Base-by-base conservation (phyloP, 2,329 filamentous ascomycete species). In the Clonostachys solani region DNA sequence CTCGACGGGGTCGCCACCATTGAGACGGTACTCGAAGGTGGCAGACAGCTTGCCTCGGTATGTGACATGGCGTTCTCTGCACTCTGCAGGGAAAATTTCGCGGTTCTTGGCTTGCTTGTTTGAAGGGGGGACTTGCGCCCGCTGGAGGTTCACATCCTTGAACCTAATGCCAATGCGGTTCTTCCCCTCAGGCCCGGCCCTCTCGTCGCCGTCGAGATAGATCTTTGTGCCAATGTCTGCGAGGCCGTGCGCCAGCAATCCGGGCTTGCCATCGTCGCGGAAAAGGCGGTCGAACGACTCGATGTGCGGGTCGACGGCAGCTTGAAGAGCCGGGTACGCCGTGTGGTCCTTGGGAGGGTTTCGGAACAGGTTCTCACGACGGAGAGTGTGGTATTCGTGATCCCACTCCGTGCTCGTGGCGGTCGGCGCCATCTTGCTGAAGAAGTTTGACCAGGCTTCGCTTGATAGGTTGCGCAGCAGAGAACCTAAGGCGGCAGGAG, bases 251-350 rank as follows among this genome's bases (percentile, higher is more conserved):
- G 87, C 81, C 46, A 99, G 60, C 49, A 83, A 64, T 40, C 74
- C 67, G 13, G 63, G 65, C 53, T 66, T 69, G 44, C 88, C 89
- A 66, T 86, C 78, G 49, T 78, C 75, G 33, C 84, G 81, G 63
- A 96, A 95, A 43, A 97, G 77, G 45, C 84, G 84, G 73, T 99
- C 96, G 81, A 96, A 99, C 7, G 94, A 94, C 60, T 96, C 86
- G 58, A 97, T 87, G 67, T 99, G 94, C 44, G 94, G 94, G 54
- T 88, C 79, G 50, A 97, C 84, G n/a, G 92, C 89, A 51, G 81
- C 80, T 58, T 92, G 86, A 43, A 99, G 81, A 18, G 87, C 80
- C 13, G 94, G 94, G 62, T 95, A 97, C 49, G 92, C 90, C 10
- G 87, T 87, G 56, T 83, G 86, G 63, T 97, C 92, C 60, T 81